phyloP scores from a whole-genome alignment of 495 filamentous ascomycete genomes.

The Hyaloscypha bicolor region DNA sequence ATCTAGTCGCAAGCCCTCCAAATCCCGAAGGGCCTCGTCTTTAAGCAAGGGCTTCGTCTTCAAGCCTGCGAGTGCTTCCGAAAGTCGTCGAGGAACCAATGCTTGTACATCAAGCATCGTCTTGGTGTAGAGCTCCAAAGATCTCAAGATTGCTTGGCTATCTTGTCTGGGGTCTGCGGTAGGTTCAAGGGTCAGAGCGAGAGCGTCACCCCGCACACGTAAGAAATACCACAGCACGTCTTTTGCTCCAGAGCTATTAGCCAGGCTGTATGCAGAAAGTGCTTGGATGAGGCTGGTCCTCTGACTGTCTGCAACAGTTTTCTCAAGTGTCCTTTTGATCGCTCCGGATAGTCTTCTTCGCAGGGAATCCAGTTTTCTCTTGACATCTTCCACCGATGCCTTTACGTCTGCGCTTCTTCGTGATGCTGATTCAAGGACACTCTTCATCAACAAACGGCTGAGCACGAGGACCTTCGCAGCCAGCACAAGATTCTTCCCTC shows the following conservation, averaged over 20 bases:
- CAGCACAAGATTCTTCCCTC: slow-evolving; percentile 58
- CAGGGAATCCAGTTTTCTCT: slow-evolving; percentile 61
- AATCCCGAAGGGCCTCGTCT: slow-evolving; percentile 61
- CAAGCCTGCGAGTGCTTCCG: slow-evolving; percentile 67
- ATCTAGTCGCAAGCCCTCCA: slow-evolving; percentile 80
- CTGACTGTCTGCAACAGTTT: slow-evolving; percentile 36
- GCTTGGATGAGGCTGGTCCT: slow-evolving; percentile 63
- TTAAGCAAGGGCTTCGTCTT: slow-evolving; percentile 71
- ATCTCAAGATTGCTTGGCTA: slow-evolving; percentile 54
- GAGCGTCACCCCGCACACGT: slow-evolving; percentile 66
- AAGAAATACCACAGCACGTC: slow-evolving; percentile 86
- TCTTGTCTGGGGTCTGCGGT: slow-evolving; percentile 37
- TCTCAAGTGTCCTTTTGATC: slow-evolving; percentile 69
- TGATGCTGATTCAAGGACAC: slow-evolving; percentile 54
- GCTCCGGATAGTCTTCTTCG: slow-evolving; percentile 62
- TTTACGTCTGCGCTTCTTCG: slow-evolving; percentile 34
- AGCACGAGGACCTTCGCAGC: slow-evolving; percentile 83
- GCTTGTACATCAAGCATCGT: slow-evolving; percentile 77
- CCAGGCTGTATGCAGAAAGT: slow-evolving; percentile 80
- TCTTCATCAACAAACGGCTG: slow-evolving; percentile 69
- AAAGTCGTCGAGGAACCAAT: slow-evolving; percentile 71
- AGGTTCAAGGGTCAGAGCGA: slow-evolving; percentile 57
- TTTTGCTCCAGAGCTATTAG: slow-evolving; percentile 76
- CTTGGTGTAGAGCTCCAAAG: slow-evolving; percentile 71
- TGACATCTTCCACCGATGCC: slow-evolving; percentile 60